Base-by-base conservation (phyloP, 169 alveolate species). In the Eimeria acervulina region DNA sequence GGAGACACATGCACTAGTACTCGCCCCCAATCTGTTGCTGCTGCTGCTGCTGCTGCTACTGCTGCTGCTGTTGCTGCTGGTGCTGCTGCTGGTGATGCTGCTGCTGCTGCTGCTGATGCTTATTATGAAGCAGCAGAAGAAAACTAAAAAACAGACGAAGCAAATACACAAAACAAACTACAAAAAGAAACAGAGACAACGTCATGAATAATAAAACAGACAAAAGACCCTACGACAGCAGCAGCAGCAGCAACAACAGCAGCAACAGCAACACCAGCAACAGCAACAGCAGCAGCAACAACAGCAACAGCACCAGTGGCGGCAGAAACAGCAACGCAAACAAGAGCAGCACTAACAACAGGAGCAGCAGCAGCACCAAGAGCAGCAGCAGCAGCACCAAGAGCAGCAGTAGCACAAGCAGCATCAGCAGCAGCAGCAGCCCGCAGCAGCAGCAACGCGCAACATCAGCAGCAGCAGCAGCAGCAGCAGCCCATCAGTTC, bases 361-460 rank as follows among this genome's bases (percentile, higher is more conserved):
- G 55, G 19, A 47, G 55, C 55, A 47, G 55, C 55, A 47, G n/a
- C n/a, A n/a, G n/a, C n/a, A n/a, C n/a, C 51, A 1, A 72, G 15
- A n/a, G 28, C 51, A 28, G 38, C 23, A 15, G 1, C 51, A n/a
- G 84, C 76, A 66, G 15, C 76, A 26, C 4, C 40, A 28, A 23
- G 13, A 5, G 10, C 51, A 74, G 19, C 26, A 74, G 8, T 6
- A 17, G 87, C 76, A 26, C 5, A 6, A 66, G 76, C 28, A 28
- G 15, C 76, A 66, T 6, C 7, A 66, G 76, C 76, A 8, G 76
- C 76, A 66, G 76, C 76, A 66, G 76, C 36, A 66, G 51, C 28
- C n/a, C n/a, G n/a, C n/a, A 23, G 44, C 87, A 74, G 87, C 51
- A 28, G 87, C 51, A 66, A 17, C 76, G n/a, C n/a, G n/a, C n/a